Conservation (phyloP, 352 stramenopile genomes). For the Pythium monospermum region DNA sequence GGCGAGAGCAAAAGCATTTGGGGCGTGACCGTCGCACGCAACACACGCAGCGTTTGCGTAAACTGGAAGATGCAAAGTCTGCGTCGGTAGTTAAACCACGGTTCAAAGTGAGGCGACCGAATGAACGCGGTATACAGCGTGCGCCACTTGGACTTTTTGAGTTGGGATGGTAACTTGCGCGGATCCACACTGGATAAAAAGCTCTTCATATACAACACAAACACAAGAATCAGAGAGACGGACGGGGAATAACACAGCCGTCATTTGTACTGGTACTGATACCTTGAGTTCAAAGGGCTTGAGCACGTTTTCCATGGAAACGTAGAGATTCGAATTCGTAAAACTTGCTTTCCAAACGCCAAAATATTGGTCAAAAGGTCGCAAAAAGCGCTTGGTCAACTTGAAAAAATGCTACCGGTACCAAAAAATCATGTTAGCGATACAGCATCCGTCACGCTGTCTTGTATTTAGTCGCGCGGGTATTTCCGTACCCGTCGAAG, state of each 20-base stretch:
- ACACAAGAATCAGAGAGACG: neutral
- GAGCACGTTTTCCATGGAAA: conserved; percentile 61
- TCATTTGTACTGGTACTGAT: neutral
- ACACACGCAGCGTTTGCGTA: conserved; percentile 39
- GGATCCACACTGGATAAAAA: conserved; percentile 57
- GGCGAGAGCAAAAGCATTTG: conserved; percentile 19
- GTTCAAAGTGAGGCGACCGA: conserved; percentile 61
- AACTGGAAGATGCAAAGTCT: conserved; percentile 69
- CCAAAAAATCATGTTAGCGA: no score
- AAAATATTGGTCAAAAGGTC: conserved; percentile 86
- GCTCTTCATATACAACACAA: conserved; percentile 19
- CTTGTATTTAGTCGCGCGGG: no score
- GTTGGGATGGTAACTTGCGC: conserved; percentile 47
- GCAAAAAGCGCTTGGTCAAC: conserved; percentile 80
- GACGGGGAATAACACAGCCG: neutral
- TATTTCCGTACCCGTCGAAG: conserved; percentile 50
- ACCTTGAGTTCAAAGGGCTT: conserved; percentile 66
- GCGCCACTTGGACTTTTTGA: conserved; percentile 64
- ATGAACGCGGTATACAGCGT: conserved; percentile 69
- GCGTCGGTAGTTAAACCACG: conserved; percentile 71
- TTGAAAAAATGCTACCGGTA: conserved; percentile 69
- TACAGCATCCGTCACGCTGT: no score
- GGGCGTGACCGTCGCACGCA: conserved; percentile 44
- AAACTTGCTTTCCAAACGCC: conserved; percentile 68
- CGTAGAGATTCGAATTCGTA: conserved; percentile 60